Conservation (phyloP, 805 yeast genomes). For the Lachancea fermentati region DNA sequence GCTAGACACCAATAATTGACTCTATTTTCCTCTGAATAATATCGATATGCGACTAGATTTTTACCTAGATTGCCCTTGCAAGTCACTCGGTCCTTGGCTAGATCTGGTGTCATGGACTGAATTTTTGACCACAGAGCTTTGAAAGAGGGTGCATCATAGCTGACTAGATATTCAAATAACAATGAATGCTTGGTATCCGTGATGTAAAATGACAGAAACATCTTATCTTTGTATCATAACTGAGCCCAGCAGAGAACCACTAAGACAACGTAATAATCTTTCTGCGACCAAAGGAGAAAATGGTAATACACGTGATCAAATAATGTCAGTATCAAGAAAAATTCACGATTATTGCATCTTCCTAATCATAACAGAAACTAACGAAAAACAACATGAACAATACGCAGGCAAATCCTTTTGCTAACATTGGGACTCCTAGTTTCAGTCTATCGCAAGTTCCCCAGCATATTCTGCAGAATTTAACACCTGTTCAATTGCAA, state of each 20-base stretch:
- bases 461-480: slow-evolving; percentile 27
- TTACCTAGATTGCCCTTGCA: slow-evolving; percentile 20
- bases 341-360: too few relatives aligned
- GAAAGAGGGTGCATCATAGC: slow-evolving; percentile 27
- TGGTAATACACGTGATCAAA: too few relatives aligned
- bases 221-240: slow-evolving; percentile 4
- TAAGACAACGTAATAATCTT: too few relatives aligned
- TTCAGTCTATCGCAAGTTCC: slow-evolving; percentile 32
- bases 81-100: slow-evolving; percentile 16
- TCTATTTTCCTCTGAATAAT: slow-evolving; percentile 19
- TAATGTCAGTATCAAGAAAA: too few relatives aligned
- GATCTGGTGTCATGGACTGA: slow-evolving; percentile 20
- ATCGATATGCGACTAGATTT: slow-evolving; percentile 20
- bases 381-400: slow-evolving; percentile 9
- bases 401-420: slow-evolving; percentile 19
- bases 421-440: slow-evolving; percentile 32
- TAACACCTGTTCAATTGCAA: slow-evolving; percentile 29
- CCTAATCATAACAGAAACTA: too few relatives aligned
- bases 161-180: slow-evolving; percentile 26
- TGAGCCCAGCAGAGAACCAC: too few relatives aligned
- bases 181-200: slow-evolving; percentile 22
- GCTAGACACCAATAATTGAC: slow-evolving; percentile 25
- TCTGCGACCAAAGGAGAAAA: too few relatives aligned
- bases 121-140: slow-evolving; percentile 20
- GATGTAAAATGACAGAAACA: slow-evolving; percentile 29